phyloP scores from a whole-genome alignment of 345 rosid species.

The Citrus unshiu region DNA sequence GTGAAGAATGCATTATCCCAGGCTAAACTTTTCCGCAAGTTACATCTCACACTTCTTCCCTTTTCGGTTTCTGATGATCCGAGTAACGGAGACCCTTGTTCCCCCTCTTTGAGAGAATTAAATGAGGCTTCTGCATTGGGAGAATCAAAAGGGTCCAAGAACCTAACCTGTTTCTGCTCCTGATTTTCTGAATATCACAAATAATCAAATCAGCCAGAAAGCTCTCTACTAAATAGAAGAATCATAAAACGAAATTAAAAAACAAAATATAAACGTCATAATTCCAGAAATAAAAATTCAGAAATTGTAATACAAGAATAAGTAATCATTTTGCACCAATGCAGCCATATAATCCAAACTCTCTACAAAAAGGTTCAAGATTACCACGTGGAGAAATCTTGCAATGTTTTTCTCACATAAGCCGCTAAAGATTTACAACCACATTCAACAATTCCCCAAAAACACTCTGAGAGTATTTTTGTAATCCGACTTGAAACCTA shows the following conservation, averaged over 20 bases:
- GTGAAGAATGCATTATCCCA: constrained; percentile 98
- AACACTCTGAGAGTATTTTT: too few relatives aligned
- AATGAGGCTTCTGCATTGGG: constrained; percentile 20
- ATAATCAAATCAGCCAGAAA: not conserved
- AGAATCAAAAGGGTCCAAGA: constrained; percentile 27
- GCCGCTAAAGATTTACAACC: not conserved
- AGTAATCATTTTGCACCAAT: not conserved
- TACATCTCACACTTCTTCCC: constrained; percentile 44
- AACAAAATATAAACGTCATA: not conserved
- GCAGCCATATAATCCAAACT: constrained; percentile 1
- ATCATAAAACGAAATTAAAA: not conserved
- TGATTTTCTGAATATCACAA: constrained; percentile 33
- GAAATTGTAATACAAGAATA: not conserved
- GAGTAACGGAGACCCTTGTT: constrained; percentile 31
- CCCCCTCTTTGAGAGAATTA: constrained; percentile 26
- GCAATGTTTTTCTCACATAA: not conserved
- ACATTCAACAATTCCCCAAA: not conserved
- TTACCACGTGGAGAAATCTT: not conserved
- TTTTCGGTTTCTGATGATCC: constrained; percentile 38
- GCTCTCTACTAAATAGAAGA: not conserved
- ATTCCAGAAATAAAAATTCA: not conserved
- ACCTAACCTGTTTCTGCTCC: constrained; percentile 29
- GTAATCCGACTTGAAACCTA: not conserved
- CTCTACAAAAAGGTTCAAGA: not conserved
- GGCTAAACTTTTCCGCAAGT: constrained; percentile 83